phyloP scores from a whole-genome alignment of 2,329 filamentous ascomycete species.

The Dactylonectria macrodidyma region DNA sequence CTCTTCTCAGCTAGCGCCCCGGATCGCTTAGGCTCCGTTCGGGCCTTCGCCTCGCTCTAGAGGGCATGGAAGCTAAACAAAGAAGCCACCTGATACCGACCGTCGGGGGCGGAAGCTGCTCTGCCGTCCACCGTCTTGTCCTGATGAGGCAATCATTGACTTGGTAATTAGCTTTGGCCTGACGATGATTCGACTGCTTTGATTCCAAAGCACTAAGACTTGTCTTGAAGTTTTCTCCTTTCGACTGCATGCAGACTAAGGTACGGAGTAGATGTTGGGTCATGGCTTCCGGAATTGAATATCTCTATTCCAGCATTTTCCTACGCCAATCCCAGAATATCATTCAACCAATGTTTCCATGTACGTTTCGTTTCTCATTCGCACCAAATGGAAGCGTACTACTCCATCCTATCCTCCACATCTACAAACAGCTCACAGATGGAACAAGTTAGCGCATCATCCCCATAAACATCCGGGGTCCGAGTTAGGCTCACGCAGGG shows the following conservation, averaged over 20 bases:
- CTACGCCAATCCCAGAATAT: neutral
- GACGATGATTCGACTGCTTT: neutral
- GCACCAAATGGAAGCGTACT: no score
- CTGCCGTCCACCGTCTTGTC: neutral
- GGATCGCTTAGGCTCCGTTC: slow-evolving; percentile 17
- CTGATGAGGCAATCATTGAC: slow-evolving; percentile 4
- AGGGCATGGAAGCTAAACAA: slow-evolving; percentile 2
- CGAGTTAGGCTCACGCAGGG: neutral
- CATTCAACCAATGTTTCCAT: neutral
- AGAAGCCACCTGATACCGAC: neutral
- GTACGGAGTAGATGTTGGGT: neutral
- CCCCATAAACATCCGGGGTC: neutral
- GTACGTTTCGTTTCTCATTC: neutral
- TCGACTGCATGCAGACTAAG: no score
- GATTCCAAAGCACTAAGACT: neutral
- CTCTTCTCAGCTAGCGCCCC: neutral
- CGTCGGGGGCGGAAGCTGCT: slow-evolving; percentile 4
- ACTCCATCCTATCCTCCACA: neutral
- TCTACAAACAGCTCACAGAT: neutral
- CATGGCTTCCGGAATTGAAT: neutral
- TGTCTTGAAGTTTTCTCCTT: neutral
- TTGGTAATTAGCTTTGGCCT: neutral
- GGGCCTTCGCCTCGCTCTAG: slow-evolving; percentile 13
- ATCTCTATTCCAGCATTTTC: neutral
- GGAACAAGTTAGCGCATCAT: neutral